Conservation (phyloP, 495 filamentous ascomycete genomes). For the Neurospora sp. region DNA sequence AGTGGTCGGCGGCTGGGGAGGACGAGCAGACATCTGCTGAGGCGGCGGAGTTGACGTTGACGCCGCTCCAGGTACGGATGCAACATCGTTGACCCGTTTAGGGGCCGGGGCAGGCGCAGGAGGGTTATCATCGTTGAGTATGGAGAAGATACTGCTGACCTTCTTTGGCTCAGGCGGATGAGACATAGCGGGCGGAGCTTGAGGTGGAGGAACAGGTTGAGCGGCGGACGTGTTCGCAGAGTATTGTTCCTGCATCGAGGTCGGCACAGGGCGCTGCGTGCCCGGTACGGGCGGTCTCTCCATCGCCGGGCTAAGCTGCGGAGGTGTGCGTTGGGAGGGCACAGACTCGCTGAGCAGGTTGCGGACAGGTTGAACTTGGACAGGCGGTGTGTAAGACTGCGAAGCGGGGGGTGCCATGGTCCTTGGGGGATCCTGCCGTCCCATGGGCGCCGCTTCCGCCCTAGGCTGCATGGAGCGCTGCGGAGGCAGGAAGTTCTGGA, state of each 20-base stretch:
- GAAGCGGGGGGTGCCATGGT: conserved; percentile 20
- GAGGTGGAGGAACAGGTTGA: conserved; percentile 23
- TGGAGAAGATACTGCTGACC: conserved; percentile 38
- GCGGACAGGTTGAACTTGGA: conserved; percentile 24
- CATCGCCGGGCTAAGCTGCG: conserved; percentile 5
- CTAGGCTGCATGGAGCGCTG: conserved; percentile 24
- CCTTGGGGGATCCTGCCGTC: conserved; percentile 34
- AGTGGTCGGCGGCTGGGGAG: conserved; percentile 22
- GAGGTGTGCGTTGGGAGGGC: conserved; percentile 18
- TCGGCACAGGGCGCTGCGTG: conserved; percentile 22
- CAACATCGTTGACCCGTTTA: conserved; percentile 32
- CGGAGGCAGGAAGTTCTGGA: conserved; percentile 19
- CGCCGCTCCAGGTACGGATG: conserved; percentile 16
- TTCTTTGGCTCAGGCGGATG: conserved; percentile 30
- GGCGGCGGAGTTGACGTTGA: conserved; percentile 36
- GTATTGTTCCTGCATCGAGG: conserved; percentile 29
- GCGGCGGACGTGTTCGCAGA: conserved; percentile 16
- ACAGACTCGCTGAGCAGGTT: conserved; percentile 19
- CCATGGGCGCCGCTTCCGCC: conserved; percentile 26
- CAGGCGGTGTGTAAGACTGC: conserved; percentile 20
- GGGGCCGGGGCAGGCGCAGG: conserved; percentile 26
- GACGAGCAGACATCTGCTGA: conserved; percentile 26
- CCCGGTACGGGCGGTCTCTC: conserved; percentile 19
- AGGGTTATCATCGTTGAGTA: conserved; percentile 39
- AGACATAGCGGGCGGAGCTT: conserved; percentile 18